Conservation (phyloP, 202 grass and related monocot genomes). For the Setaria viridis region DNA sequence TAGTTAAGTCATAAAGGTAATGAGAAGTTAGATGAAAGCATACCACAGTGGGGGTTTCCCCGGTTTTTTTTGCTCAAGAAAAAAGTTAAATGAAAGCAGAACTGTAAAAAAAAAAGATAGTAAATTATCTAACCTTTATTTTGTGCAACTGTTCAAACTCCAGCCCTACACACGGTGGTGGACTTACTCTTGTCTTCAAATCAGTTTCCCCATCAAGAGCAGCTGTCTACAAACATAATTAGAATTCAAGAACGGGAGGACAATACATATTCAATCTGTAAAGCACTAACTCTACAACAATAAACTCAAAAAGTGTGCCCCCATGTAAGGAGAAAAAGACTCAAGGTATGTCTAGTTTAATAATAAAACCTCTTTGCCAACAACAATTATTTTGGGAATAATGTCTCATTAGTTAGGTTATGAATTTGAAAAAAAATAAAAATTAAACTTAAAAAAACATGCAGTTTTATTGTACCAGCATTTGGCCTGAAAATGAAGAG, state of each 20-base stretch:
- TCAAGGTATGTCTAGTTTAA: slow-evolving; percentile 23
- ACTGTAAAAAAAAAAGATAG: slow-evolving; percentile 27
- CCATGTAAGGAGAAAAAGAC: slow-evolving; percentile 17
- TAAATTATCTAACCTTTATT: slow-evolving; percentile 71
- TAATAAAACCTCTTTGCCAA: slow-evolving; percentile 9
- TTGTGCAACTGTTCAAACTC: slow-evolving; percentile 86
- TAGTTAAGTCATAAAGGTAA: slow-evolving; percentile 47
- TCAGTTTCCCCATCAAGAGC: slow-evolving; percentile 99
- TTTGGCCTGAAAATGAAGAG: slow-evolving; percentile 15
- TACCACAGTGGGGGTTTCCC: neutral
- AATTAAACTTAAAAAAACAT: neutral
- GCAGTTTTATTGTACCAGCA: slow-evolving; percentile 16
- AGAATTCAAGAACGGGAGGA: slow-evolving; percentile 40
- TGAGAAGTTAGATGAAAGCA: slow-evolving; percentile 44
- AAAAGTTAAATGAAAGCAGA: slow-evolving; percentile 37
- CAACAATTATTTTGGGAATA: neutral
- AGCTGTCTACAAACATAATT: slow-evolving; percentile 68
- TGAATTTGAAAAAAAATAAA: neutral
- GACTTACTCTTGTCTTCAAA: slow-evolving; percentile 86
- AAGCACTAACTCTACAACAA: slow-evolving; percentile 13
- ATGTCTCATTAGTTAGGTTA: neutral
- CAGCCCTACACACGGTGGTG: slow-evolving; percentile 74
- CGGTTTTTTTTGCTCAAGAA: neutral
- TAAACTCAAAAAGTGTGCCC: slow-evolving; percentile 1
- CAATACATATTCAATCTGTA: slow-evolving; percentile 8